phyloP scores from a whole-genome alignment of 1,284 basidiomycete species.

The Ganoderma meredithae region DNA sequence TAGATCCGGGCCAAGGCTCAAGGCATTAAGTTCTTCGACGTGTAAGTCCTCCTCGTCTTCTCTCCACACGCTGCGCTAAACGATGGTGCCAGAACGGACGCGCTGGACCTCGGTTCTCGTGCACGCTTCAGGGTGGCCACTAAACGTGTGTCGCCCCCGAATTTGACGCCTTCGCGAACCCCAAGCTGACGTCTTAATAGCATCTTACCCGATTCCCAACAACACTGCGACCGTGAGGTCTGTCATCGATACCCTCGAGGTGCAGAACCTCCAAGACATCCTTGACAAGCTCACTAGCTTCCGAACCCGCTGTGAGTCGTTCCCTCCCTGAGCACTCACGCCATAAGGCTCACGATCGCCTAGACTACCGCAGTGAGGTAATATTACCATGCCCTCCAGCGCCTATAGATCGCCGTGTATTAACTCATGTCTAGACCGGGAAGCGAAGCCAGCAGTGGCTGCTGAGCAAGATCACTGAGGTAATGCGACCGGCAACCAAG shows the following conservation, averaged over 20 bases:
- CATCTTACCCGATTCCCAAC: constrained; percentile 62
- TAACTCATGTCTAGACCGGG: constrained; percentile 65
- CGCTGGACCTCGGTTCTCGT: constrained; percentile 63
- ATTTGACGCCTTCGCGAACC: constrained; percentile 4
- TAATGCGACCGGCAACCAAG: constrained; percentile 40
- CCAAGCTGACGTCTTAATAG: constrained; percentile 1
- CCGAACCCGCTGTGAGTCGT: constrained; percentile 67
- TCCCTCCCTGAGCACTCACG: not conserved
- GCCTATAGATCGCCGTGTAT: constrained; percentile 19
- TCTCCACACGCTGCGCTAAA: constrained; percentile 5
- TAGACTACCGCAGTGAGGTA: constrained; percentile 84
- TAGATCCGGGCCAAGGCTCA: constrained; percentile 82
- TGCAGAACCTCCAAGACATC: constrained; percentile 72
- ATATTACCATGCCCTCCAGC: constrained; percentile 23
- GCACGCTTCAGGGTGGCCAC: constrained; percentile 46
- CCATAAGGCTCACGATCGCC: constrained; percentile 35
- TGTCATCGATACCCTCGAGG: constrained; percentile 72
- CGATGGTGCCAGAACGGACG: constrained; percentile 70
- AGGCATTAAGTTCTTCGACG: constrained; percentile 85
- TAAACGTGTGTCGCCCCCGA: constrained; percentile 46
- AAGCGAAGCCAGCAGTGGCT: constrained; percentile 87
- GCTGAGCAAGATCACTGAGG: constrained; percentile 73
- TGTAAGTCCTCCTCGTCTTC: constrained; percentile 58
- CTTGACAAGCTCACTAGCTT: constrained; percentile 80
- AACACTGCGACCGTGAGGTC: constrained; percentile 62